phyloP scores from a whole-genome alignment of 148 eudicot species.

The Diospyros lotus region DNA sequence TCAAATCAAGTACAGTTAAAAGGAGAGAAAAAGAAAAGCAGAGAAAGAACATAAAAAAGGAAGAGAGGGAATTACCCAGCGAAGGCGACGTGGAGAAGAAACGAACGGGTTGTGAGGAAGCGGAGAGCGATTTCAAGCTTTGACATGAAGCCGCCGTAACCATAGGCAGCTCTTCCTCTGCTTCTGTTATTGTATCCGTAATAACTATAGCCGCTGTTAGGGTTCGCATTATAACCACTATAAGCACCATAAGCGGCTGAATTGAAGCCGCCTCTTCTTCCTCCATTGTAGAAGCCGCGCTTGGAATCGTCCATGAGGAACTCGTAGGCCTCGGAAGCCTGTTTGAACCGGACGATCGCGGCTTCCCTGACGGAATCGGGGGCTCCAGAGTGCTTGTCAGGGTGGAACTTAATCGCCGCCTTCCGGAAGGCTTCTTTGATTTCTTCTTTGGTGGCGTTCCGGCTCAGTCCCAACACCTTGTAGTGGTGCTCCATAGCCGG shows the following conservation, averaged over 20 bases:
- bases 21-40: neutral
- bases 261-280: constrained; percentile 9
- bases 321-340: constrained; percentile 79
- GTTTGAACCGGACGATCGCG: constrained; percentile 68
- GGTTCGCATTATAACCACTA: neutral
- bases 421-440: constrained; percentile 76
- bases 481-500: constrained; percentile 54
- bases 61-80: constrained; percentile 49
- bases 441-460: constrained; percentile 55
- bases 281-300: constrained; percentile 47
- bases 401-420: constrained; percentile 80
- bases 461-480: constrained; percentile 53
- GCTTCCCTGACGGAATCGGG: constrained; percentile 45
- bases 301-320: constrained; percentile 74
- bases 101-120: constrained; percentile 48
- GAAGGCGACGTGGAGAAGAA: constrained; percentile 59
- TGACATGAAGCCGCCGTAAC: constrained; percentile 26
- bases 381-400: constrained; percentile 72
- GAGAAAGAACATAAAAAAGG: neutral
- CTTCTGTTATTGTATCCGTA: neutral
- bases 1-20: neutral
- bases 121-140: constrained; percentile 44
- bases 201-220: constrained; percentile 10
- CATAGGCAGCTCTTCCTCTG: neutral
- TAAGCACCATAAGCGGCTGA: constrained; percentile 13